Evolutionary conservation across 2,329 filamentous ascomycete species (phyloP).

Genomic region (Amylocarpus encephaloides): DNA sequence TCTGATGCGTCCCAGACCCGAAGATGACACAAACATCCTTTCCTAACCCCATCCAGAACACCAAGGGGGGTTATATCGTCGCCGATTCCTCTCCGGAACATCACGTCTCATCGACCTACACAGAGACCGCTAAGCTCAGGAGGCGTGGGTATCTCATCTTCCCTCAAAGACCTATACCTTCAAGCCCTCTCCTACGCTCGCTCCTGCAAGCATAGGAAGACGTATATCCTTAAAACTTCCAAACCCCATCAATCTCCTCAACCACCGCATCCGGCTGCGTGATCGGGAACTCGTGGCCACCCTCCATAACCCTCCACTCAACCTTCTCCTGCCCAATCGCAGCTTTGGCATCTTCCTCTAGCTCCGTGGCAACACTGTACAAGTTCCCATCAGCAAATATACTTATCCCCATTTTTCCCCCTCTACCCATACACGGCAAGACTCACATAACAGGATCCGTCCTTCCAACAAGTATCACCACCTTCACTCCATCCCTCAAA

Average conservation of each 20-base stretch:
- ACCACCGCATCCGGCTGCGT: slow-evolving; percentile 43
- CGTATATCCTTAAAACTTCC: slow-evolving; percentile 27
- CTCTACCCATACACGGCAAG: neutral
- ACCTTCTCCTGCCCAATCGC: slow-evolving; percentile 36
- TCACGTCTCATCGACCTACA: too few species aligned
- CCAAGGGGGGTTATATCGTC: too few species aligned
- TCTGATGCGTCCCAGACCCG: too few species aligned
- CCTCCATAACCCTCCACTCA: slow-evolving; percentile 45
- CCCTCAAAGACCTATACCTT: too few species aligned
- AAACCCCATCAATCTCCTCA: slow-evolving; percentile 42
- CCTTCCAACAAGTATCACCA: slow-evolving; percentile 42
- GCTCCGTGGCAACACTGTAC: slow-evolving; percentile 35
- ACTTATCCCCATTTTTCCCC: too few species aligned
- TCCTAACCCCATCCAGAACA: too few species aligned
- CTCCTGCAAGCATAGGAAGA: too few species aligned
- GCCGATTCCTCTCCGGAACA: too few species aligned
- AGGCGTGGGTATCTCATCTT: too few species aligned
- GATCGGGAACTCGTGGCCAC: slow-evolving; percentile 58
- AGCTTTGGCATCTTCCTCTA: slow-evolving; percentile 20
- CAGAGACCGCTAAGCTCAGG: too few species aligned
- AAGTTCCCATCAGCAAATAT: neutral
- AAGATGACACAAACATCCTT: too few species aligned
- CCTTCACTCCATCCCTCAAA: slow-evolving; percentile 39
- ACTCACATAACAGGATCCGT: slow-evolving; percentile 43
- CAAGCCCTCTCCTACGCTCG: too few species aligned